Evolutionary conservation across 768 basidiomycete genomes (phyloP).

Genomic region (Amanita jacksonii): DNA sequence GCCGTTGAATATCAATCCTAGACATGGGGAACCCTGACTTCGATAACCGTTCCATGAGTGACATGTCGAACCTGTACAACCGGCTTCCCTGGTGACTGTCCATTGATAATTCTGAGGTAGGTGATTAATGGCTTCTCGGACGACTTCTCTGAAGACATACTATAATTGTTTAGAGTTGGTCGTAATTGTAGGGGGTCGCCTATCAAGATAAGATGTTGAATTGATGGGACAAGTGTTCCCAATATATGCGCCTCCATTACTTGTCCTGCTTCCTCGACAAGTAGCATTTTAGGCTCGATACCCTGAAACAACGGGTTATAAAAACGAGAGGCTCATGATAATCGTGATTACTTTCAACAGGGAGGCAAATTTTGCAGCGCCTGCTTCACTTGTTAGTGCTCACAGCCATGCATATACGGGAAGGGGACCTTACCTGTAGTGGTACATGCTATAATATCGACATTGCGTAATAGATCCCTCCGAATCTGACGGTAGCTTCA

Average conservation of each 20-base stretch:
- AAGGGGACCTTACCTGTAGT: slow-evolving; percentile 46
- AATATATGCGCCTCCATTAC: slow-evolving; percentile 73
- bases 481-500: slow-evolving; percentile 35
- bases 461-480: slow-evolving; percentile 39
- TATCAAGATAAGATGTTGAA: slow-evolving; percentile 72
- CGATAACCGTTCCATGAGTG: slow-evolving; percentile 68
- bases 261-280: slow-evolving; percentile 80
- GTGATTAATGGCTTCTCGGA: neutral
- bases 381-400: slow-evolving; percentile 21
- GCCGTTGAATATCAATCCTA: slow-evolving; percentile 57
- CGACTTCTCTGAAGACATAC: slow-evolving; percentile 24
- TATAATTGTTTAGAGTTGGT: slow-evolving; percentile 53
- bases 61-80: slow-evolving; percentile 60
- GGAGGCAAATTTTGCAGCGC: slow-evolving; percentile 56
- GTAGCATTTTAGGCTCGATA: slow-evolving; percentile 46
- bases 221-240: slow-evolving; percentile 48
- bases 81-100: slow-evolving; percentile 47
- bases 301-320: slow-evolving; percentile 26
- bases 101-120: slow-evolving; percentile 50
- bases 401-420: neutral
- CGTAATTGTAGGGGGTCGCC: slow-evolving; percentile 74
- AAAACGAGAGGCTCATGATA: neutral
- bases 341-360: slow-evolving; percentile 40
- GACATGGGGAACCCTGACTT: slow-evolving; percentile 53
- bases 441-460: slow-evolving; percentile 67